Evolutionary conservation across 2,329 filamentous ascomycete genomes (phyloP).

Genomic region (Cladosporium sp.): DNA sequence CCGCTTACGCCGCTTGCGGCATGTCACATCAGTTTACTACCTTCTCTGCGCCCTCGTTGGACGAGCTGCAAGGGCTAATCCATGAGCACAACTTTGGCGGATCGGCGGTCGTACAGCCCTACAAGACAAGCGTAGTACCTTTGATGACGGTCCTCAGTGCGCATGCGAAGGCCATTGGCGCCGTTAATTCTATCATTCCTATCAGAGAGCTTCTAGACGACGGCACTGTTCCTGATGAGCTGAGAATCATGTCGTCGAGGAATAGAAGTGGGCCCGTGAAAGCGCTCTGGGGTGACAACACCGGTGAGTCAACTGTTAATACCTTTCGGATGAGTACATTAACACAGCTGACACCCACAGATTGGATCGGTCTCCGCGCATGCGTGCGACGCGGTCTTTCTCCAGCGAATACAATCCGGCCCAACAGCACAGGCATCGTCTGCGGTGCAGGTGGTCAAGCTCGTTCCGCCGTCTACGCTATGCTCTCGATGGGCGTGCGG

Average conservation of each 20-base stretch:
- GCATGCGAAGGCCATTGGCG: slow-evolving; percentile 68
- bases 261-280: slow-evolving; percentile 61
- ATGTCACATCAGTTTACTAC: slow-evolving; percentile 64
- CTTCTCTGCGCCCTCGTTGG: slow-evolving; percentile 56
- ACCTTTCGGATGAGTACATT: neutral
- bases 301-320: slow-evolving; percentile 26
- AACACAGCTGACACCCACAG: slow-evolving; percentile 25
- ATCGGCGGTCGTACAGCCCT: slow-evolving; percentile 64
- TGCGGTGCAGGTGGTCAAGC: slow-evolving; percentile 68
- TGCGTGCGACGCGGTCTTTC: slow-evolving; percentile 67
- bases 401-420: slow-evolving; percentile 56
- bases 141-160: slow-evolving; percentile 61
- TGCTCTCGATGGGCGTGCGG: slow-evolving; percentile 69
- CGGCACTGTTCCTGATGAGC: slow-evolving; percentile 50
- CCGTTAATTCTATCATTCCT: slow-evolving; percentile 69
- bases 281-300: slow-evolving; percentile 71
- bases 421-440: slow-evolving; percentile 47
- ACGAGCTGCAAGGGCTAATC: slow-evolving; percentile 58
- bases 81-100: slow-evolving; percentile 64
- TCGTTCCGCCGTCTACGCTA: slow-evolving; percentile 68
- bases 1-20: slow-evolving; percentile 59
- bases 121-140: slow-evolving; percentile 65
- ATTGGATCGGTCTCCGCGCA: slow-evolving; percentile 72
- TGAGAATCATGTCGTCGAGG: slow-evolving; percentile 49
- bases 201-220: slow-evolving; percentile 55